These are phyloP conservation scores for Sarcocystis neurona DNA, from an alignment of 169 alveolate genomes.

Conservation along the genomic window DNA sequence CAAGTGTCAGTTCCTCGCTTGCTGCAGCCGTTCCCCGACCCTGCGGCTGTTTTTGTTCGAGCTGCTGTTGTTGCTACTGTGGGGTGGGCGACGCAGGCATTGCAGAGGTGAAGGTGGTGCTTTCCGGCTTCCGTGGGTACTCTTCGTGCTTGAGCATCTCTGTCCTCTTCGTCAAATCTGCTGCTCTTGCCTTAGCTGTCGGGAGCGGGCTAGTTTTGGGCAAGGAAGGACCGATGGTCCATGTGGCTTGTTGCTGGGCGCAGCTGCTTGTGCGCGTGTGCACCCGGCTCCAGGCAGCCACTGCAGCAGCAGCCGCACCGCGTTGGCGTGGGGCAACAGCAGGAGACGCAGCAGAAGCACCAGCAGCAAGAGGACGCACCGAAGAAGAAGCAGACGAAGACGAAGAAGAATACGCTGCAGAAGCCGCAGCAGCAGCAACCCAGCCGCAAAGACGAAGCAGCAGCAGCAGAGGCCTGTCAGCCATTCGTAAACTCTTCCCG, in stretches of 20 bases:
- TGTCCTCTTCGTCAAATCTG: conserved; percentile 65
- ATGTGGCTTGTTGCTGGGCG: conserved; percentile 73
- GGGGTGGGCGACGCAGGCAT: no score
- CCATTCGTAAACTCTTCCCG: no score
- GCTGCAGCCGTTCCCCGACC: no score
- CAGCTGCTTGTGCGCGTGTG: conserved; percentile 21
- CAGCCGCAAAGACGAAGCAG: neutral
- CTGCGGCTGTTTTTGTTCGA: no score
- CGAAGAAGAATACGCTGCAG: neutral
- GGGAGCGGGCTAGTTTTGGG: conserved; percentile 76
- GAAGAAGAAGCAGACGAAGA: neutral
- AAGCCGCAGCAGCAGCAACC: neutral
- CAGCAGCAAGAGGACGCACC: no score
- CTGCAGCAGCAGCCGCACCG: neutral
- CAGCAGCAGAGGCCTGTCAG: neutral
- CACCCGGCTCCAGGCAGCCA: neutral
- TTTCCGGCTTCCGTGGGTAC: conserved; percentile 58
- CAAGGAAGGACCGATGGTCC: conserved; percentile 85
- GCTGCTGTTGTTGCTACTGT: no score
- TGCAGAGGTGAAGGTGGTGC: conserved; percentile 65
- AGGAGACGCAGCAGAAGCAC: neutral
- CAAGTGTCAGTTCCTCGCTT: neutral
- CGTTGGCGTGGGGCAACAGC: neutral
- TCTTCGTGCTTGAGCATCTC: conserved; percentile 34
- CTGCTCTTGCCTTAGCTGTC: conserved; percentile 76